Base-by-base conservation (phyloP, 208 protist genomes). In the Trypanosoma cruzi region DNA sequence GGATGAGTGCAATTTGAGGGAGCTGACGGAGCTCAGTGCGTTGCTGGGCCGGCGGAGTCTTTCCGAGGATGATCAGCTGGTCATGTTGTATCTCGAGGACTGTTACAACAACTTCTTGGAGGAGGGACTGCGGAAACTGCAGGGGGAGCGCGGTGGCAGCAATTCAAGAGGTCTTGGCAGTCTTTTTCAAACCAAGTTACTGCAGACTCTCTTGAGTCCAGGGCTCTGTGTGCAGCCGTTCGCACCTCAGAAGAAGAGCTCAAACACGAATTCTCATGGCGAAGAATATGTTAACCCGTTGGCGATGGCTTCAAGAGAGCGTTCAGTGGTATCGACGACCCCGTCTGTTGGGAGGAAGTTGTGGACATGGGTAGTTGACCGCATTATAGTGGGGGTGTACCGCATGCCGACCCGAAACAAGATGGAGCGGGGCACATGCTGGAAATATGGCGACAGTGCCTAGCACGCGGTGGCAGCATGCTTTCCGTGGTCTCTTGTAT, bases 401-500 rank as follows among this genome's bases (percentile, higher is more conserved):
- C 69, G 36, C 40, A 50, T 31, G 59, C 69, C 11, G 53, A 29
- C 16, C 8, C n/a, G 0, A 16, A 49, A 16, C 28, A 64, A 40
- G 14, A 60, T 48, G 32, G 53, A 26, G 46, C 62, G 14, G 62
- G 58, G 0, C 70, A 75, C 44, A 37, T 75, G n/a, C 53, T 58
- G 24, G 71, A 68, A 20, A 62, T 76, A 1, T 53, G 46, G 34
- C 50, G 44, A 28, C 70, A 75, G 20, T 75, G 70, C 40, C 29
- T 29, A 3, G 54, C 36, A 6, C 29, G 63, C n/a, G 62, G 42
- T 28, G 32, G 31, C 24, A 34, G 34, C 28, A 26, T 52, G 34
- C 49, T 55, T 36, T 32, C 26, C 13, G 59, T 76, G 24, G 42
- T 76, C 20, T 76, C 63, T n/a, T 76, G 71, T 64, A 7, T 76